These are phyloP conservation scores for Emiliania huxleyi DNA, from an alignment of 78 protist species.

Conservation along the genomic window DNA sequence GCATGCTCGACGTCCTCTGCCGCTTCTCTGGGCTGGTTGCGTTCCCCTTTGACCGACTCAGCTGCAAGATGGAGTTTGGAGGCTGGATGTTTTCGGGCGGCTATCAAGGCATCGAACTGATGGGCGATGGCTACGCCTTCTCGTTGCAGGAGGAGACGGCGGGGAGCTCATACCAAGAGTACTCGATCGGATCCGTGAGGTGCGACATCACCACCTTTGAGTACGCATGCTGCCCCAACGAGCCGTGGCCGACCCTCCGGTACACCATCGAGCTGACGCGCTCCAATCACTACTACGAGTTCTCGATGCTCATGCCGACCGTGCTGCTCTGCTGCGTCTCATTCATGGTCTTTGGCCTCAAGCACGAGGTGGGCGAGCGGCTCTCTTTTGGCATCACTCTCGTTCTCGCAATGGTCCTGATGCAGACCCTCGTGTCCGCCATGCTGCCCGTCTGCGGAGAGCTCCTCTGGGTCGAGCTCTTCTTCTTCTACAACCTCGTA, in stretches of 20 bases:
- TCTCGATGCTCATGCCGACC: neutral
- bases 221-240: neutral
- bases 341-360: neutral
- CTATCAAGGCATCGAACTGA: no score
- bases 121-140: no score
- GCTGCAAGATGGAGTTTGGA: neutral
- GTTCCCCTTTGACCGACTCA: neutral
- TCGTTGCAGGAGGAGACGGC: no score
- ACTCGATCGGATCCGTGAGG: neutral
- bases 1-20: neutral
- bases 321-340: neutral
- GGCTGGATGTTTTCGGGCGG: neutral
- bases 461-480: neutral
- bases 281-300: neutral
- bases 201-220: neutral
- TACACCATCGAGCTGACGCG: neutral
- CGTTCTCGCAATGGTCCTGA: neutral
- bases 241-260: neutral
- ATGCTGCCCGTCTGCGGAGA: neutral
- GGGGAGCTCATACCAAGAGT: neutral
- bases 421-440: neutral
- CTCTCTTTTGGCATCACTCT: neutral
- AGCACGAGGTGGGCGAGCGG: neutral
- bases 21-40: neutral
- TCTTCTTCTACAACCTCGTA: neutral